These are phyloP conservation scores for Terana coerulea DNA, from an alignment of 768 basidiomycete genomes.

Conservation along the genomic window DNA sequence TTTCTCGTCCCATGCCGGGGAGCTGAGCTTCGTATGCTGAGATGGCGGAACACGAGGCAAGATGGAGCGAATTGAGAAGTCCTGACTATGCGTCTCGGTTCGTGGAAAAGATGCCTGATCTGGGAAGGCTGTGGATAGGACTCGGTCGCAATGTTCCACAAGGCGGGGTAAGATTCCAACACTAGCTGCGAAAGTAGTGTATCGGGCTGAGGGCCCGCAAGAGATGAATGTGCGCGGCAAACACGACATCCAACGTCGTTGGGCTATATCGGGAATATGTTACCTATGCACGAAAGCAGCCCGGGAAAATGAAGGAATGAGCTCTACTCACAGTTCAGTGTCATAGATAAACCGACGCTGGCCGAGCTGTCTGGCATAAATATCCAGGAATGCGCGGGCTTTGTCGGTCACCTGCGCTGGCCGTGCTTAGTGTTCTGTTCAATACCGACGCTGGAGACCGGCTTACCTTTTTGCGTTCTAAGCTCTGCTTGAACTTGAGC, in stretches of 20 bases:
- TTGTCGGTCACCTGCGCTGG: constrained; percentile 54
- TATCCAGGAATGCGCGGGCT: constrained; percentile 51
- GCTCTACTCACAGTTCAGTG: constrained; percentile 5
- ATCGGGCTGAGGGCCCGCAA: constrained; percentile 57
- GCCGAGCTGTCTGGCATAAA: constrained; percentile 54
- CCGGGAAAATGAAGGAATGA: background rate
- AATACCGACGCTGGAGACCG: background rate
- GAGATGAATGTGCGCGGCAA: constrained; percentile 68
- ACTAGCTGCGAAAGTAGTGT: constrained; percentile 52
- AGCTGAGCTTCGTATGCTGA: constrained; percentile 29
- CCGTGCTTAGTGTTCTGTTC: background rate
- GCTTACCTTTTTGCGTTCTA: constrained; percentile 62
- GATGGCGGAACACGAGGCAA: constrained; percentile 13
- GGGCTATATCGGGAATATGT: constrained; percentile 37
- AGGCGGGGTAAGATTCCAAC: constrained; percentile 53
- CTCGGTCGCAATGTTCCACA: constrained; percentile 51
- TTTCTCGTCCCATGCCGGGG: constrained; percentile 15
- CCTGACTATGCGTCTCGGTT: constrained; percentile 2
- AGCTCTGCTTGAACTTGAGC: constrained; percentile 47
- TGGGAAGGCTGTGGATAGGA: constrained; percentile 34
- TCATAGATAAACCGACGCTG: constrained; percentile 46
- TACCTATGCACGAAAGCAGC: background rate
- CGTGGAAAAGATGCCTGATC: constrained; percentile 20
- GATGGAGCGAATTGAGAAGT: constrained; percentile 36
- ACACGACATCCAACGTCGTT: constrained; percentile 57